phyloP scores from a whole-genome alignment of 768 basidiomycete species.

The Rubroboletus pulcherrimus region DNA sequence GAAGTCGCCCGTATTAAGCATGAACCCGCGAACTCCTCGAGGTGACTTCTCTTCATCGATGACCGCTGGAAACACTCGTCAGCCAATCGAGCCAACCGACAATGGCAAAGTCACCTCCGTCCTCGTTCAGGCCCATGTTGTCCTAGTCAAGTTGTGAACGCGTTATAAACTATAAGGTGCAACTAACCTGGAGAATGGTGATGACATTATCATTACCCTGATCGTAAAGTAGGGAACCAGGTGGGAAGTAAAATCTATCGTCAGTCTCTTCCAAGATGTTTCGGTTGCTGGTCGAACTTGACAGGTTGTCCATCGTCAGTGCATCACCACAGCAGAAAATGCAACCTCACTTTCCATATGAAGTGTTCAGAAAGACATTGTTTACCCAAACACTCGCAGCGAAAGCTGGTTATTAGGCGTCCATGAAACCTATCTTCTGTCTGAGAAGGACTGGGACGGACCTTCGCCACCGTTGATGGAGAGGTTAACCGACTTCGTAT shows the following conservation, averaged over 20 bases:
- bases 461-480: conserved; percentile 82
- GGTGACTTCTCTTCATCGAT: conserved; percentile 64
- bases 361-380: conserved; percentile 63
- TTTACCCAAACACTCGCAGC: conserved; percentile 84
- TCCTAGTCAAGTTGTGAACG: conserved; percentile 42
- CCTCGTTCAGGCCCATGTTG: conserved; percentile 76
- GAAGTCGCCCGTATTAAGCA: conserved; percentile 60
- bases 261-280: conserved; percentile 65
- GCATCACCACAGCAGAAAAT: neutral
- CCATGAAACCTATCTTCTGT: neutral
- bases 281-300: conserved; percentile 60
- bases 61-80: conserved; percentile 24
- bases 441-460: conserved; percentile 21
- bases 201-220: conserved; percentile 77
- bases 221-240: conserved; percentile 45
- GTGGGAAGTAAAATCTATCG: conserved; percentile 59
- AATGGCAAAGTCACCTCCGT: conserved; percentile 38
- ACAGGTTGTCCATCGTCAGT: neutral
- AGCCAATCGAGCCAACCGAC: neutral
- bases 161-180: neutral
- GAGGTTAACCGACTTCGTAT: conserved; percentile 62
- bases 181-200: conserved; percentile 67
- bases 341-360: conserved; percentile 63
- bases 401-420: conserved; percentile 43
- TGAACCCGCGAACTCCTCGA: conserved; percentile 75